phyloP scores from a whole-genome alignment of 106 monocot species.

The Acorus calamus region DNA sequence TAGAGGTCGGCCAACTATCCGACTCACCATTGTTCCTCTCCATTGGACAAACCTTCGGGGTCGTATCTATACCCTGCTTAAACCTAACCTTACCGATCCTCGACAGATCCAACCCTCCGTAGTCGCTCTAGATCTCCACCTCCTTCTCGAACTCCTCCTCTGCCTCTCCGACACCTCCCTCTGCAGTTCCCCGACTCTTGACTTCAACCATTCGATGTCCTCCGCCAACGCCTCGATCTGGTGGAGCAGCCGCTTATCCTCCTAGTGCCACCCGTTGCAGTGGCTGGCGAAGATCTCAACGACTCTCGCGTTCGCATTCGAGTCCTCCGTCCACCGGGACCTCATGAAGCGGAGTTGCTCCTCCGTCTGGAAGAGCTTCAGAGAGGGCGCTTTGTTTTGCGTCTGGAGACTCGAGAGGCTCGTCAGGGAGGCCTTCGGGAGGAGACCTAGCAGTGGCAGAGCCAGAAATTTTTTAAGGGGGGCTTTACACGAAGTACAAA shows the following conservation, averaged over 20 bases:
- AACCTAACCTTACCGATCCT: constrained; percentile 7
- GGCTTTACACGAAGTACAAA: too few species aligned
- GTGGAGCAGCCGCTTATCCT: constrained; percentile 46
- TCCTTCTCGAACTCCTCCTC: constrained; percentile 32
- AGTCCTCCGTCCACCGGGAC: constrained; percentile 64
- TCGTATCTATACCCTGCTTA: constrained; percentile 15
- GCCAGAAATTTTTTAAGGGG: too few species aligned
- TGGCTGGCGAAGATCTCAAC: constrained; percentile 95
- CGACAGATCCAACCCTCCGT: constrained; percentile 5
- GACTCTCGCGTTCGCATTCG: constrained; percentile 85
- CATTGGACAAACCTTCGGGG: constrained; percentile 10
- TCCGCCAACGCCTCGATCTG: constrained; percentile 22
- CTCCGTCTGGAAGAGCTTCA: constrained; percentile 74
- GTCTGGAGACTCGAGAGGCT: constrained; percentile 53
- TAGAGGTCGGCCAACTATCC: constrained; percentile 11
- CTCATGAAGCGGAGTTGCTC: constrained; percentile 62
- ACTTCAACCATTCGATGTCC: constrained; percentile 22
- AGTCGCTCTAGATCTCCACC: background rate
- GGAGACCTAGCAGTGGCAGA: constrained; percentile 47
- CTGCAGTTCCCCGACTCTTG: constrained; percentile 29
- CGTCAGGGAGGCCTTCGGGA: constrained; percentile 31
- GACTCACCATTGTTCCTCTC: constrained; percentile 20
- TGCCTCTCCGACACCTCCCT: constrained; percentile 12
- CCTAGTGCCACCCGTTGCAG: constrained; percentile 62
- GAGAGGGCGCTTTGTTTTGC: constrained; percentile 50